These are phyloP conservation scores for Ramaria sp. DNA, from an alignment of 768 basidiomycete species.

Conservation along the genomic window DNA sequence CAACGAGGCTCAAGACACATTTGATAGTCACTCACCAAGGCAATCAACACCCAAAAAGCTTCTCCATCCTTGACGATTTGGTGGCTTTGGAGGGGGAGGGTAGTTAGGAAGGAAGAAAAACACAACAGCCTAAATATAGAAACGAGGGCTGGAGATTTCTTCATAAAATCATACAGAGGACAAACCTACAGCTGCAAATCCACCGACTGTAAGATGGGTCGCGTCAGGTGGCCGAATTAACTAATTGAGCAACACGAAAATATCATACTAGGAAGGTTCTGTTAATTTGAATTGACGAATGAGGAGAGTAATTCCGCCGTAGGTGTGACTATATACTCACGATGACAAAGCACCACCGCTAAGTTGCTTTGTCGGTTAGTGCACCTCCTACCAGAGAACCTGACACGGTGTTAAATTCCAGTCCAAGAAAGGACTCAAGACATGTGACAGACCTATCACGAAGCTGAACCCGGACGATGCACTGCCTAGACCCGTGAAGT, in stretches of 20 bases:
- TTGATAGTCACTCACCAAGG: not conserved
- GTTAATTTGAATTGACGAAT: conserved; percentile 14
- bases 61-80: conserved; percentile 10
- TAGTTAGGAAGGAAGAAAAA: conserved; percentile 20
- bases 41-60: conserved; percentile 1
- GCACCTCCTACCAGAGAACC: conserved; percentile 7
- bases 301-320: not conserved
- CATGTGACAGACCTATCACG: conserved; percentile 17
- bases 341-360: conserved; percentile 27
- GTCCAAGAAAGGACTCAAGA: not conserved
- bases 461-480: conserved; percentile 23
- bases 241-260: not conserved
- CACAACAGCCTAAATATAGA: conserved; percentile 20
- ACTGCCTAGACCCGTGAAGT: conserved; percentile 31
- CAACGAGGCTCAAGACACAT: not conserved
- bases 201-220: conserved; percentile 1
- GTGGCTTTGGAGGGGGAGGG: conserved; percentile 15
- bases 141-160: not conserved
- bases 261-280: conserved; percentile 10
- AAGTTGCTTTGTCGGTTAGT: conserved; percentile 13
- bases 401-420: conserved; percentile 21
- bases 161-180: not conserved
- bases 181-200: conserved; percentile 3
- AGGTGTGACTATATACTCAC: not conserved
- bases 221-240: not conserved